Percentiles rank a stretch among this genome's conserved stretches.
phyloP scores from a whole-genome alignment of 129 eudicot genomes.

The Glebionis coronaria region DNA sequence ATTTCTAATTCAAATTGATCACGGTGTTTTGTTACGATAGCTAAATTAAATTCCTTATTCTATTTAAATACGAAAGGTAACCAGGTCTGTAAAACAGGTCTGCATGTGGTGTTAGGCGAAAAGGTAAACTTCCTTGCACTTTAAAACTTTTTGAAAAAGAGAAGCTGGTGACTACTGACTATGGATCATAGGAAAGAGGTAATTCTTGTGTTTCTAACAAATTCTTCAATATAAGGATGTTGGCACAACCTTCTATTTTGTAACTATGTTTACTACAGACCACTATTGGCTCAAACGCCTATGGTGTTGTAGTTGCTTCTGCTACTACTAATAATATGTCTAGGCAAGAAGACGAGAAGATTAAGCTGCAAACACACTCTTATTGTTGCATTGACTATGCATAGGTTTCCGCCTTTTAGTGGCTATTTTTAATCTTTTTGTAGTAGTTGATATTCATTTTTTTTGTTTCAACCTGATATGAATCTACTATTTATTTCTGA shows the following conservation, averaged over 20 bases:
- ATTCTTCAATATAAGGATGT: not conserved
- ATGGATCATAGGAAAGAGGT: constrained; percentile 98
- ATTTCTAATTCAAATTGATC: too few species aligned
- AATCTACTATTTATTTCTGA: not conserved
- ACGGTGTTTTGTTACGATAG: too few species aligned
- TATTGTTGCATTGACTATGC: constrained; percentile 95
- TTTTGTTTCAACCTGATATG: constrained; percentile 7
- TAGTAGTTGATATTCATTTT: not conserved
- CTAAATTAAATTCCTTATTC: too few species aligned
- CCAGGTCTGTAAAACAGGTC: too few species aligned
- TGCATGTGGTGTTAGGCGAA: too few species aligned
- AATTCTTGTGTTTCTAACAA: constrained; percentile 9
- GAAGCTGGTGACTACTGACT: constrained; percentile 71
- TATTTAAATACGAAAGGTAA: too few species aligned
- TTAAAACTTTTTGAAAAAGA: constrained; percentile 88
- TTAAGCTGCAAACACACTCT: constrained; percentile 86
- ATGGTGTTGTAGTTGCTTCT: constrained; percentile 88
- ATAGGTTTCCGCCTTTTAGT: constrained; percentile 45
- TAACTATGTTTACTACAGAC: constrained; percentile 44
- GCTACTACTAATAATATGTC: constrained; percentile 56
- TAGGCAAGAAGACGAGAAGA: constrained; percentile 86
- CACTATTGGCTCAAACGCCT: constrained; percentile 77
- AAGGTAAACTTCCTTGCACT: constrained; percentile 83
- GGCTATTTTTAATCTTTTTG: not conserved
- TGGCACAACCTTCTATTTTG: not conserved